These are phyloP conservation scores for Hyphopichia wangnamkhiaoensis DNA, from an alignment of 1,139 yeast genomes.

Conservation along the genomic window DNA sequence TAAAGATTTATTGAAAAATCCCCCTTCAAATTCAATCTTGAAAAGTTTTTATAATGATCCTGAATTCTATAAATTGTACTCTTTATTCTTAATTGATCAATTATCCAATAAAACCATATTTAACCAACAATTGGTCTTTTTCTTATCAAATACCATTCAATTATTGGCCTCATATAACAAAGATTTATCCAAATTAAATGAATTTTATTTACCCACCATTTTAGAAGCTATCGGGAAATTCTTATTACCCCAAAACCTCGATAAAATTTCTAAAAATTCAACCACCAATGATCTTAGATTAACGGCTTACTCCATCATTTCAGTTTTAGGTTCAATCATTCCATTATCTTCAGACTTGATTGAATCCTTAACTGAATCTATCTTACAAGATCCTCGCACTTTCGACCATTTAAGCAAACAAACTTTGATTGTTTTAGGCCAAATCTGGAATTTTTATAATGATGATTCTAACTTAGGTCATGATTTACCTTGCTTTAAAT, in stretches of 20 bases:
- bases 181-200: slow-evolving; percentile 29
- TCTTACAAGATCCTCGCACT: slow-evolving; percentile 27
- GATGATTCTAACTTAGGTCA: slow-evolving; percentile 14
- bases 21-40: slow-evolving; percentile 68
- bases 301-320: slow-evolving; percentile 78
- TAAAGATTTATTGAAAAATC: slow-evolving; percentile 63
- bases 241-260: slow-evolving; percentile 31
- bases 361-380: slow-evolving; percentile 69
- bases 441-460: slow-evolving; percentile 38
- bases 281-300: slow-evolving; percentile 65
- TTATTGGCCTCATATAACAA: slow-evolving; percentile 40
- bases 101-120: slow-evolving; percentile 58
- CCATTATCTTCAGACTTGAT: slow-evolving; percentile 66
- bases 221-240: slow-evolving; percentile 59
- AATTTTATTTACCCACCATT: slow-evolving; percentile 49
- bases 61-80: slow-evolving; percentile 66
- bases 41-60: slow-evolving; percentile 70
- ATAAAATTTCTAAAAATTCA: slow-evolving; percentile 16
- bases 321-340: slow-evolving; percentile 74
- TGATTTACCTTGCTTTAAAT: slow-evolving; percentile 16
- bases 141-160: slow-evolving; percentile 74
- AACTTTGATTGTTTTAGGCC: slow-evolving; percentile 43
- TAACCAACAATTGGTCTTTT: slow-evolving; percentile 75
- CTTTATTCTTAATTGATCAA: slow-evolving; percentile 57
- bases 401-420: slow-evolving; percentile 22